Evolutionary conservation across 495 filamentous ascomycete genomes (phyloP).

Genomic region (Apiosordaria backusii): DNA sequence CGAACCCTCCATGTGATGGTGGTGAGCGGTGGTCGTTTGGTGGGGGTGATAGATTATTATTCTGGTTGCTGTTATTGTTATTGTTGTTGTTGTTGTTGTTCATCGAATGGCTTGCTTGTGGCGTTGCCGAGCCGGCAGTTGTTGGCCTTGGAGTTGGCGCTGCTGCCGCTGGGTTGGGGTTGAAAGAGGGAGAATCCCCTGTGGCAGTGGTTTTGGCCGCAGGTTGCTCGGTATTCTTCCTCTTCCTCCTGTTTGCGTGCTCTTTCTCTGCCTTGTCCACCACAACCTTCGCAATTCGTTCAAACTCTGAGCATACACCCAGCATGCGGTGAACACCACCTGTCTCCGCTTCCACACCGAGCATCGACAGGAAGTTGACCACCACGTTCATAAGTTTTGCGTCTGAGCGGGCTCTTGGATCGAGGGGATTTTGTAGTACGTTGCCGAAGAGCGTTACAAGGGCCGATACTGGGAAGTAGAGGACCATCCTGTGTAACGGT

Average conservation of each 20-base stretch:
- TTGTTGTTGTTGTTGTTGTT: constrained; percentile 18
- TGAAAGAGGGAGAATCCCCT: constrained; percentile 30
- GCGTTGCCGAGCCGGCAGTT: constrained; percentile 35
- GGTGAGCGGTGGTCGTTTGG: constrained; percentile 39
- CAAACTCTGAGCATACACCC: constrained; percentile 87
- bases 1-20: not conserved
- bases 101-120: constrained; percentile 26
- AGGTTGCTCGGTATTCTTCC: constrained; percentile 59
- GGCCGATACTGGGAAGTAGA: constrained; percentile 96
- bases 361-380: constrained; percentile 74
- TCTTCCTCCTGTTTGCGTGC: constrained; percentile 68
- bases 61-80: no score
- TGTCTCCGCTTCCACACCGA: constrained; percentile 73
- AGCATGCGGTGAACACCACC: constrained; percentile 91
- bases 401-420: constrained; percentile 82
- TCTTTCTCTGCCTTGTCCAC: constrained; percentile 89
- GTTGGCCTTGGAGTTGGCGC: constrained; percentile 33
- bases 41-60: constrained; percentile 39
- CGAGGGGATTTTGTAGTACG: constrained; percentile 92
- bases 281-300: constrained; percentile 88
- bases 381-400: constrained; percentile 88
- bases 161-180: constrained; percentile 30
- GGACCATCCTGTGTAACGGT: constrained; percentile 67
- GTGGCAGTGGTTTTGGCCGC: constrained; percentile 21
- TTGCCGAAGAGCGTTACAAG: constrained; percentile 96